Base-by-base conservation (phyloP, 192 early-diverging fungal species). In the Radiomyces spectabilis region DNA sequence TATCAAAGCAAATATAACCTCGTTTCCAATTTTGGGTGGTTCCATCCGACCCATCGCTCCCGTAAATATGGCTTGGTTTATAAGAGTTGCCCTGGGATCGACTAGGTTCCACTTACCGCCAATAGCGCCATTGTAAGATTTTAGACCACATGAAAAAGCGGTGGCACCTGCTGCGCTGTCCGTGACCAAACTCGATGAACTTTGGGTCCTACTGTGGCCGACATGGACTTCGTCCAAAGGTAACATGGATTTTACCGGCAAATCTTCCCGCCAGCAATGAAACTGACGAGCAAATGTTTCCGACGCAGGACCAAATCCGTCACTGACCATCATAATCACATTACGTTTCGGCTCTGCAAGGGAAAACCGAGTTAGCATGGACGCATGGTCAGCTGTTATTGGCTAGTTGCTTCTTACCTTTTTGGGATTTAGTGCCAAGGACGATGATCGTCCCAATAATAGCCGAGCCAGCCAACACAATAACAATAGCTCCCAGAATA, bases 91-190 rank as follows among this genome's bases (percentile, higher is more conserved):
- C n/a, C n/a, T n/a, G n/a, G n/a, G n/a, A n/a, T n/a, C n/a, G n/a
- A n/a, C 8, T 13, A 19, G 49, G 3, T 41, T 25, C 6, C 21
- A 41, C 47, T 49, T 48, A 65, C 63, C 70, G 5, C 70, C 79
- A 34, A 79, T 72, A 4, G 61, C 81, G 0, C 69, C 75, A 55
- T 83, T 83, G 59, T 68, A 78, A 0, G 72, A 74, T 42, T 82
- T 83, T 6, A 35, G 33, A 0, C 47, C 80, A 34, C 80, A 80
- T 0, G 80, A 59, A 45, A 69, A 82, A 0, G 80, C 81, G 1
- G 81, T 83, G 12, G 80, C 81, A 0, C 80, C 81, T 7, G 81
- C 80, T 1, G 80, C 81, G 4, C 77, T 80, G 33, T 83, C 81
- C 0, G 81, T 83, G 1, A 83, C 58, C 27, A 73, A 50, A n/a